Evolutionary conservation across 805 yeast species (phyloP).

Genomic region (Pichia eremophila): DNA sequence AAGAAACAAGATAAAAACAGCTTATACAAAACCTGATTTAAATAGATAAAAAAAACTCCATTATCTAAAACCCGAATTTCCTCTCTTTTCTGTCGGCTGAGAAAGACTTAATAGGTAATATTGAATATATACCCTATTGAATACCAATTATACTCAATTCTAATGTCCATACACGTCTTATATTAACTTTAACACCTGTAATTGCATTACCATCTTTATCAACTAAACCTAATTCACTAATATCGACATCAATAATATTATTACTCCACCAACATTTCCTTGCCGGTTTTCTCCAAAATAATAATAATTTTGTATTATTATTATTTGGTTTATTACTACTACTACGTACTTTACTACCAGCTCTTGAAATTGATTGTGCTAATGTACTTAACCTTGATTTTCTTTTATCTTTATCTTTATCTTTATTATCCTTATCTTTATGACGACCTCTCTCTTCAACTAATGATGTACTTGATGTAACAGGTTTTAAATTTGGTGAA

Average conservation of each 20-base stretch:
- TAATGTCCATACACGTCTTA: conserved; percentile 93
- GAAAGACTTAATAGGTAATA: too few relatives aligned
- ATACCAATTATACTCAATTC: conserved; percentile 88
- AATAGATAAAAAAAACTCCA: too few relatives aligned
- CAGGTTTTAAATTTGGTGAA: conserved; percentile 27
- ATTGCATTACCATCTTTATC: conserved; percentile 22
- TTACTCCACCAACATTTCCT: conserved; percentile 98
- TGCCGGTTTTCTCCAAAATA: conserved; percentile 97
- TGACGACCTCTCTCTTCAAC: conserved; percentile 10
- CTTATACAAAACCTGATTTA: too few relatives aligned
- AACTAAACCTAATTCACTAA: conserved; percentile 19
- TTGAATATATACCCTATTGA: conserved; percentile 26
- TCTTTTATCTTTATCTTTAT: conserved; percentile 7
- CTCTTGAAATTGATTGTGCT: conserved; percentile 48
- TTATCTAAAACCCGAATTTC: too few relatives aligned
- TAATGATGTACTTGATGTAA: conserved; percentile 13
- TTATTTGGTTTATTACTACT: conserved; percentile 19
- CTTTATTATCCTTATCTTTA: conserved; percentile 2
- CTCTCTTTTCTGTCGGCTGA: too few relatives aligned
- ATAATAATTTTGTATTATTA: conserved; percentile 50
- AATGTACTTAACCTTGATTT: conserved; percentile 45
- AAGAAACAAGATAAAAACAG: too few relatives aligned
- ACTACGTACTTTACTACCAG: conserved; percentile 27
- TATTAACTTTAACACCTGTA: conserved; percentile 60
- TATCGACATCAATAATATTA: conserved; percentile 39